These are phyloP conservation scores for Saussurea involucrata DNA, from an alignment of 129 eudicot species.

Conservation along the genomic window DNA sequence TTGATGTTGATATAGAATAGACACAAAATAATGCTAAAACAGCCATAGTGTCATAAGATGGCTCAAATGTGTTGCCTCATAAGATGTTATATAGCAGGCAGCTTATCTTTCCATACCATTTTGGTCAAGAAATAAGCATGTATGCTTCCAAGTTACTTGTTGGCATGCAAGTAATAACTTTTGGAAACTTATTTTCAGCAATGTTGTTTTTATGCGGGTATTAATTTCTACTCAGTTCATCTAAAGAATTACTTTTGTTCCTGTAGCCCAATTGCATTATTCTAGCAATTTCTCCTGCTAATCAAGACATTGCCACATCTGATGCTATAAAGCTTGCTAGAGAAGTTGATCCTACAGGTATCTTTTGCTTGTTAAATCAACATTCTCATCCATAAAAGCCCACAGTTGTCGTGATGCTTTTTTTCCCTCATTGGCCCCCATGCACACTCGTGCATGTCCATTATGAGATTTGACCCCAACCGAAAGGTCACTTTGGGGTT, in stretches of 20 bases:
- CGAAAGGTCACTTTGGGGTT: not conserved
- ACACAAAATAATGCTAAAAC: not conserved
- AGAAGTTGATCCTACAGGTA: constrained; percentile 99
- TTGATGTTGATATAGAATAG: not conserved
- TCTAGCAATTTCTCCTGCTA: constrained; percentile 99
- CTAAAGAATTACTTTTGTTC: not conserved
- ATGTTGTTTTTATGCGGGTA: not conserved
- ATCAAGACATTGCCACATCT: constrained; percentile 99
- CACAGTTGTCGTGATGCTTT: not conserved
- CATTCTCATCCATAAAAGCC: not conserved
- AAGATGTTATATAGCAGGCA: not conserved
- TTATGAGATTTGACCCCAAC: not conserved
- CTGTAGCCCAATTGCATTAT: constrained; percentile 94
- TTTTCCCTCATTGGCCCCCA: not conserved
- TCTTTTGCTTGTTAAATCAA: not conserved
- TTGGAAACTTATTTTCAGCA: not conserved
- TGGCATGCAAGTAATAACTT: not conserved
- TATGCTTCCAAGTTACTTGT: not conserved
- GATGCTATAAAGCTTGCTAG: constrained; percentile 99
- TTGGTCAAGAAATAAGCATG: not conserved
- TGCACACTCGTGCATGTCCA: not conserved
- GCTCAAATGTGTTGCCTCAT: not conserved
- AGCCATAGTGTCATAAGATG: not conserved
- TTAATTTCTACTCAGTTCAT: constrained; percentile 2
- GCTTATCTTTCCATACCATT: not conserved